A percentile compares a stretch with the other conserved stretches of the same genome.
phyloP scores from a whole-genome alignment of 305 asterid genomes.

The Plantago lanceolata region DNA sequence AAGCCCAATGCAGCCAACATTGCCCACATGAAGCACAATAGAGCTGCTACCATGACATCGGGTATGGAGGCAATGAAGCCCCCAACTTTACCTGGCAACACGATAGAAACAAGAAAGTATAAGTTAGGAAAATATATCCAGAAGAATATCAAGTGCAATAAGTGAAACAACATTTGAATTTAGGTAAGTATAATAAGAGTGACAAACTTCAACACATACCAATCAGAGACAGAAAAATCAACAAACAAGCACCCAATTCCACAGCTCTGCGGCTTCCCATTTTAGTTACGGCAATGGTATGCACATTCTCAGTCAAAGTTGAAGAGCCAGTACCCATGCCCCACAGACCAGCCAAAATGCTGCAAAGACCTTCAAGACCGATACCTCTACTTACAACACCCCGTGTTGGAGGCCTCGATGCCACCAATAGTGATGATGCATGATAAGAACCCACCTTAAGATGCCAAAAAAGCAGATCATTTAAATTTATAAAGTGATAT shows the following conservation, averaged over 20 bases:
- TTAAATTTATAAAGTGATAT: not conserved
- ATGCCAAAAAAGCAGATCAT: not conserved
- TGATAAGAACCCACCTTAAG: conserved; percentile 92
- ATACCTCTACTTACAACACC: conserved; percentile 95
- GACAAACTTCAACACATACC: conserved; percentile 39
- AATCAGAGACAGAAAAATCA: conserved; percentile 71
- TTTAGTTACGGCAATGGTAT: conserved; percentile 96
- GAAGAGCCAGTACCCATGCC: conserved; percentile 95
- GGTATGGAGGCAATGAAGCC: conserved; percentile 98
- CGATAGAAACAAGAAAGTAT: conserved; percentile 3
- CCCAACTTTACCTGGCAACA: conserved; percentile 83
- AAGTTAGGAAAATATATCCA: not conserved
- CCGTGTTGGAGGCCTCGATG: conserved; percentile 93
- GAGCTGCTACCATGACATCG: conserved; percentile 91
- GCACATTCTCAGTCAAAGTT: conserved; percentile 95
- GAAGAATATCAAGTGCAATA: not conserved
- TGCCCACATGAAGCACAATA: conserved; percentile 97
- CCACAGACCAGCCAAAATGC: conserved; percentile 94
- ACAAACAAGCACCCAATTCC: conserved; percentile 74
- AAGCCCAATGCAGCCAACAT: conserved; percentile 94
- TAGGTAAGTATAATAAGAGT: not conserved
- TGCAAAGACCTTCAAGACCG: conserved; percentile 93
- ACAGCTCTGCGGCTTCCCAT: conserved; percentile 98
- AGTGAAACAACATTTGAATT: not conserved
- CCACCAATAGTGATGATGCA: conserved; percentile 88